These are phyloP conservation scores for Elsinoe arachidis DNA, from an alignment of 2,329 filamentous ascomycete genomes.

Conservation along the genomic window DNA sequence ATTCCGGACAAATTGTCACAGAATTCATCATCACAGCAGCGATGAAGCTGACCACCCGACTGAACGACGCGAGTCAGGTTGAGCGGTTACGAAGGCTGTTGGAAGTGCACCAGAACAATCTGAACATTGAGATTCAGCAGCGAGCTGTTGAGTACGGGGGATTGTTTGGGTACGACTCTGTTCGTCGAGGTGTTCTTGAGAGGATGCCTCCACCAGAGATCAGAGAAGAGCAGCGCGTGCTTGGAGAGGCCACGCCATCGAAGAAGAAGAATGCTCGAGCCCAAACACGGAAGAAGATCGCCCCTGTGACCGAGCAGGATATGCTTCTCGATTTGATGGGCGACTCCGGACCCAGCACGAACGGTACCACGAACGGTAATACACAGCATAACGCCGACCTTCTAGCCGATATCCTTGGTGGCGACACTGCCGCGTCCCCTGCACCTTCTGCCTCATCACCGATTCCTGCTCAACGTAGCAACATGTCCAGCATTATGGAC, in stretches of 20 bases:
- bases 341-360: slow-evolving; percentile 56
- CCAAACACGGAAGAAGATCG: slow-evolving; percentile 62
- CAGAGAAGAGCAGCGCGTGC: slow-evolving; percentile 83
- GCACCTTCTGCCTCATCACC: slow-evolving; percentile 30
- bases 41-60: slow-evolving; percentile 87
- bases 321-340: slow-evolving; percentile 89
- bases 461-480: slow-evolving; percentile 24
- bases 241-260: slow-evolving; percentile 62
- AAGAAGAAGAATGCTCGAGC: slow-evolving; percentile 43
- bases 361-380: slow-evolving; percentile 47
- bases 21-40: slow-evolving; percentile 94
- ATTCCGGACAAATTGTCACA: slow-evolving; percentile 79
- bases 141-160: slow-evolving; percentile 92
- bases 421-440: slow-evolving; percentile 41
- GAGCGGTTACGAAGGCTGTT: slow-evolving; percentile 76
- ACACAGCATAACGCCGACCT: slow-evolving; percentile 72
- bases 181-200: slow-evolving; percentile 83
- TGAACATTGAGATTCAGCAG: slow-evolving; percentile 94
- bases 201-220: slow-evolving; percentile 98
- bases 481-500: slow-evolving; percentile 70
- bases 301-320: slow-evolving; percentile 83
- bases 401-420: slow-evolving; percentile 80
- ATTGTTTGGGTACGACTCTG: slow-evolving; percentile 81
- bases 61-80: slow-evolving; percentile 75
- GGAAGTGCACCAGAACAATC: slow-evolving; percentile 67